Percentiles rank a stretch among this genome's conserved stretches.
These are phyloP conservation scores for Tulasnella sp. DNA, from an alignment of 768 basidiomycete species.

Conservation along the genomic window DNA sequence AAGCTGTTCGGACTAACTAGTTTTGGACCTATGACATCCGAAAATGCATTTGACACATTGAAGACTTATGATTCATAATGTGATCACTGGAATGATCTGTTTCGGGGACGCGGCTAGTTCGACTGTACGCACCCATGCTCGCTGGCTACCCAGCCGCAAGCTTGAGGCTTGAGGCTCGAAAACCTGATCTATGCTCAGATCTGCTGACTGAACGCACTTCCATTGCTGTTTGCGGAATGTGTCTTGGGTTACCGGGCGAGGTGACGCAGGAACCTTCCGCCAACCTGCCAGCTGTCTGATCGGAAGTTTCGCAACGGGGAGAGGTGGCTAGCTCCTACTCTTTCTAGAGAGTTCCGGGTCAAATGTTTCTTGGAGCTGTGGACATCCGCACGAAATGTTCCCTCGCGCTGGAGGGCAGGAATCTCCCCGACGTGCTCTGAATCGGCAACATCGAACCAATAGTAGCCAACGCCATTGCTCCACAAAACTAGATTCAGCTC, in stretches of 20 bases:
- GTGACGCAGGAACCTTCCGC: background rate
- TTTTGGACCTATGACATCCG: background rate
- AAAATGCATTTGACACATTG: background rate
- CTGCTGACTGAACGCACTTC: background rate
- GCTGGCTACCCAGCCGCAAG: background rate
- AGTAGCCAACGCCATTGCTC: background rate
- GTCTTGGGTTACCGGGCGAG: background rate
- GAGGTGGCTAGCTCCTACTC: background rate
- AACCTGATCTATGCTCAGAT: background rate
- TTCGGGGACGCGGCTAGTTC: background rate
- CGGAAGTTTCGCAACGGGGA: background rate
- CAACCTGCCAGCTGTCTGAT: background rate
- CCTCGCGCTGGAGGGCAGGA: background rate
- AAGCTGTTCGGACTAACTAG: background rate
- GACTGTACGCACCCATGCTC: background rate
- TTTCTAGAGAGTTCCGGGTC: background rate
- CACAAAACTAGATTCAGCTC: background rate
- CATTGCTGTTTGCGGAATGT: background rate
- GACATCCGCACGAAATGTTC: background rate
- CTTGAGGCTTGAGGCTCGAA: background rate
- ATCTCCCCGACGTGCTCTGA: background rate
- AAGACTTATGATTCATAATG: background rate
- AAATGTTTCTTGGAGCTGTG: background rate
- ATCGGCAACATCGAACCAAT: background rate
- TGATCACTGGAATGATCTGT: background rate